Evolutionary conservation across 306 rosid species (phyloP).

Genomic region (Arachis hypogaea): DNA sequence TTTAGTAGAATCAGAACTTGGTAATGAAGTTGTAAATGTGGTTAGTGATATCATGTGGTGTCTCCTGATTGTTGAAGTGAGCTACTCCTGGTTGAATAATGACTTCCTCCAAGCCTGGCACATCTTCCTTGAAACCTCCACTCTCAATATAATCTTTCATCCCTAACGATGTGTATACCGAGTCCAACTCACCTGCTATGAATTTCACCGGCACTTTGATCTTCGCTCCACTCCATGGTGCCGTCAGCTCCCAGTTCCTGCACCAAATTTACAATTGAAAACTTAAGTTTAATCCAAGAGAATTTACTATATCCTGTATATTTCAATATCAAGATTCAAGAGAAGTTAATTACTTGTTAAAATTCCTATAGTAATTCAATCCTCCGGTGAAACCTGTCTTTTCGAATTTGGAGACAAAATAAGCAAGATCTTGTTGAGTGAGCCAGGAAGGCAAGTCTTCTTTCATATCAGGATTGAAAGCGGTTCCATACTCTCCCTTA

Average conservation of each 20-base stretch:
- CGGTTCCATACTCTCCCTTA: constrained; percentile 31
- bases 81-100: constrained; percentile 45
- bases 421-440: constrained; percentile 41
- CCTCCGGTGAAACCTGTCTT: constrained; percentile 49
- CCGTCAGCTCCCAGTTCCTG: constrained; percentile 49
- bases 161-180: constrained; percentile 34
- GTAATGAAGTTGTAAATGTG: constrained; percentile 44
- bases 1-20: constrained; percentile 5
- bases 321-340: no score
- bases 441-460: constrained; percentile 49
- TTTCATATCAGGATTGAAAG: not conserved
- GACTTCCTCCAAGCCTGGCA: constrained; percentile 45
- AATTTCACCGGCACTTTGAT: constrained; percentile 33
- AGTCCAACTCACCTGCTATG: constrained; percentile 42
- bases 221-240: constrained; percentile 42
- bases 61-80: constrained; percentile 51
- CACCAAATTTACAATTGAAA: not conserved
- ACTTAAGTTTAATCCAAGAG: no score
- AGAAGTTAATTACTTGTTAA: constrained; percentile 32
- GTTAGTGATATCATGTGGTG: constrained; percentile 27
- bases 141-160: constrained; percentile 35
- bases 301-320: no score
- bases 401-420: constrained; percentile 44
- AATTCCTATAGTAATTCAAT: constrained; percentile 50
- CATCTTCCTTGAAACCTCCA: constrained; percentile 49